Evolutionary conservation across 768 basidiomycete species (phyloP), one percentile per base, ranked within the genome.

Genomic region (Fomitopsis pulvina): DNA sequence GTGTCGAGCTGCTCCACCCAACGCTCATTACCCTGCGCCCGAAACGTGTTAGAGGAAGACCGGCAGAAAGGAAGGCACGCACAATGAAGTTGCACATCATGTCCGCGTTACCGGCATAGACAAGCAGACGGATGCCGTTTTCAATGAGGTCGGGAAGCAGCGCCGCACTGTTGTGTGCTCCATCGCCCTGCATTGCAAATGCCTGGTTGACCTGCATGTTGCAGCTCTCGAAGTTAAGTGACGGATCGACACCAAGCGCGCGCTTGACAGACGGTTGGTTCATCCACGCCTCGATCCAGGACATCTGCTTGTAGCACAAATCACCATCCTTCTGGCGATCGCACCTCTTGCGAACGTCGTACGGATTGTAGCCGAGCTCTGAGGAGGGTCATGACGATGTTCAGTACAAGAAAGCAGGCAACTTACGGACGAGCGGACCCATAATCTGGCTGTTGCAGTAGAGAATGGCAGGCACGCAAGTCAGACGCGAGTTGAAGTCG

Each of bases 21-120:
- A 27, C 80, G 75, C 62, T 84, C 80, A 59, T 92, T 88, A 25
- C 90, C 90, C 82, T 82, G 47, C 28, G 28, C 26, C n/a, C n/a
- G n/a, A n/a, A 20, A 42, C 26, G 47, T 21, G 27, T 38, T 3
- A 45, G 30, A 20, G 14, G 30, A 38, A 41, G 1, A 20, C 16
- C 7, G 8, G 18, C 14, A n/a, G 8, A n/a, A 32, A 50, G 27
- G 2, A 51, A 48, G 11, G 32, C 18, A 62, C 77, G 52, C 55
- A 80, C 85, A 24, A 88, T 77, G 59, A 76, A 87, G 68, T 93
- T 92, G 74, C 92, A 94, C 86, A 90, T 86, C 74, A 83, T 80
- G 65, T 93, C 91, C 76, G 88, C 87, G 55, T 87, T 85, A 18
- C 88, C 93, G 52, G 93, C 92, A 61, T 96, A 98, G 38, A 97